Conservation (phyloP, 2,329 filamentous ascomycete species). For the Fusarium keratoplasticum region DNA sequence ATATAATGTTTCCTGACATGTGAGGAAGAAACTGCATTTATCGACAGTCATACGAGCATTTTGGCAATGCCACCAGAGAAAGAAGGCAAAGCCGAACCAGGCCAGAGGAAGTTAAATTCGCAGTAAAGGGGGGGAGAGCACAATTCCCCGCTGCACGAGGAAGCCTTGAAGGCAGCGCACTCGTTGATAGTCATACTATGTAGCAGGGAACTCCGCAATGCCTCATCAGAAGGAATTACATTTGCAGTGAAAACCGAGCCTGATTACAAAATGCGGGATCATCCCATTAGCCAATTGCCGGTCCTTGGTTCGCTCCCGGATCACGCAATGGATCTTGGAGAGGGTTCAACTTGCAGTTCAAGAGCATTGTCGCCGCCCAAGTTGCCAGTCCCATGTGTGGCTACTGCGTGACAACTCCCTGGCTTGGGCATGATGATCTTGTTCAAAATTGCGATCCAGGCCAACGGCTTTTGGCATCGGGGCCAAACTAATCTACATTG, state of each 20-base stretch:
- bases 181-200: too few species aligned
- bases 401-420: not conserved
- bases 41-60: not conserved
- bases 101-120: not conserved
- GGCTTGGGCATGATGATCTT: not conserved
- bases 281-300: too few species aligned
- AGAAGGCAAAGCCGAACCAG: not conserved
- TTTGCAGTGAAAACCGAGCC: too few species aligned
- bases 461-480: too few species aligned
- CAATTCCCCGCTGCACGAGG: not conserved
- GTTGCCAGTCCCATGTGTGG: not conserved
- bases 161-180: too few species aligned
- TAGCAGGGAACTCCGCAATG: too few species aligned
- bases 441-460: not conserved
- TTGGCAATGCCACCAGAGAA: not conserved
- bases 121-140: not conserved
- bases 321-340: not conserved
- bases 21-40: not conserved
- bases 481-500: not conserved
- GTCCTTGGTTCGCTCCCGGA: not conserved
- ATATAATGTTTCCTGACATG: too few species aligned
- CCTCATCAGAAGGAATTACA: too few species aligned
- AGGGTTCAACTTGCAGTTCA: too few species aligned
- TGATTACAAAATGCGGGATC: too few species aligned
- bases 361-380: not conserved